Evolutionary conservation across 139 green algal species (phyloP), one percentile per base, ranked within the genome.

Genomic region (Chlamydomonas sp.): DNA sequence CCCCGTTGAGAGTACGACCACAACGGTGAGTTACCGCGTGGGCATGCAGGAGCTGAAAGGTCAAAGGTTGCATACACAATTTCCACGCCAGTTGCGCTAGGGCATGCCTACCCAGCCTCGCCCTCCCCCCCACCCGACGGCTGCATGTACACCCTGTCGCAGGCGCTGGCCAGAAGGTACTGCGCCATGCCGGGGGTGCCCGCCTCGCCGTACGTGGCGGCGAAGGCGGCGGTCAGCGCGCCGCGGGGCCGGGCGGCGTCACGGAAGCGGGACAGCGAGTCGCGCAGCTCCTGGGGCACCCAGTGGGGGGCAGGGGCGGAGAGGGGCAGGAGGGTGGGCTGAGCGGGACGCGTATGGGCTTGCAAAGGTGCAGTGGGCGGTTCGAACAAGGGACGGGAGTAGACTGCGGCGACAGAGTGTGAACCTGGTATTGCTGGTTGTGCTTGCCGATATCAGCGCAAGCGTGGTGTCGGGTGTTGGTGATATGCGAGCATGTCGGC

Each of bases 101-200:
- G 31, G 31, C 31, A 49, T 60, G 6, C 31, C 31, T 78, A 10
- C 31, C 31, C 1, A 31, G 14, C 75, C 9, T 15, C 75, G 5
- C 4, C n/a, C 18, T 20, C 20, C 9, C 57, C 6, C 75, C 9
- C 69, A 80, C 86, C 86, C 17, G 67, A 89, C 1, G 92, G 92
- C 83, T 94, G 92, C 71, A 94, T 76, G 67, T 92, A 93, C 66
- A 96, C 91, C 74, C 90, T 79, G n/a, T 90, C 91, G 88, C 79
- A 92, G 10, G 86, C 91, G 17, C 86, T 88, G 4, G 93, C 94
- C 62, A 96, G 66, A 81, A 94, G 93, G 90, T 95, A 96, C 20
- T 86, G 18, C 8, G 79, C 64, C 14, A 91, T 96, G 58, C 88
- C 93, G 64, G 89, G 92, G 16, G 15, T 71, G 59, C 94, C 94